These are phyloP conservation scores for Chlorella ohadii DNA, from an alignment of 139 green algal species.

Conservation along the genomic window DNA sequence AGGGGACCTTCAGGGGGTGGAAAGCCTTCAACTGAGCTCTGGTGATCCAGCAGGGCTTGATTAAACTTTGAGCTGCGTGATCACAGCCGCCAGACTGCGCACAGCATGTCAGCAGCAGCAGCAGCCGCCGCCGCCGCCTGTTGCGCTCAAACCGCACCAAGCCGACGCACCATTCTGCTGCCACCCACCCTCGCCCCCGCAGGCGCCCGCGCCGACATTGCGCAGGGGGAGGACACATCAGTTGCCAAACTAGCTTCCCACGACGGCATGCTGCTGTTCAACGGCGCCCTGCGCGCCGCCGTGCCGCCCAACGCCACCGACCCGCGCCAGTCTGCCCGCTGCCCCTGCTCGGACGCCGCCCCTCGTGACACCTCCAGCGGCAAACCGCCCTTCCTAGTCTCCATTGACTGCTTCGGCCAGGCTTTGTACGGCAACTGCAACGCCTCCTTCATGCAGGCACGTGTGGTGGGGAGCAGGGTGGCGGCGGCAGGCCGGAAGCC, in stretches of 20 bases:
- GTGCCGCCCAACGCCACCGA: neutral
- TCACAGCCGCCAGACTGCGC: no score
- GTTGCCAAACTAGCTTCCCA: neutral
- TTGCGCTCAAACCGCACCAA: neutral
- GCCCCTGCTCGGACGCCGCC: conserved; percentile 29
- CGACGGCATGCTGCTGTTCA: conserved; percentile 1
- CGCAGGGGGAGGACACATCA: neutral
- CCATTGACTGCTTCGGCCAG: neutral
- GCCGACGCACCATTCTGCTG: neutral
- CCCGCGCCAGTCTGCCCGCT: neutral
- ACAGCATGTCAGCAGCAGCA: no score
- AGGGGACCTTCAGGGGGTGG: no score
- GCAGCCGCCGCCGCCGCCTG: no score
- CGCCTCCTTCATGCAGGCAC: conserved; percentile 23
- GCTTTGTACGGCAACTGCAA: conserved; percentile 12
- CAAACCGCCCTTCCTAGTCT: neutral
- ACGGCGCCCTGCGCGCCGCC: neutral
- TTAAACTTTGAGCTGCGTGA: no score
- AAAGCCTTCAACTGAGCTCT: no score
- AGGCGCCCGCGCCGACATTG: neutral
- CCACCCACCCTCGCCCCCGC: neutral
- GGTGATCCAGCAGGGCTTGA: no score
- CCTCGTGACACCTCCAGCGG: neutral
- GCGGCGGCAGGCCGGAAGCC: no score
- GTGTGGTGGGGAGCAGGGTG: neutral